Evolutionary conservation across 2,329 filamentous ascomycete species (phyloP).

Genomic region (Xylaria sp.): DNA sequence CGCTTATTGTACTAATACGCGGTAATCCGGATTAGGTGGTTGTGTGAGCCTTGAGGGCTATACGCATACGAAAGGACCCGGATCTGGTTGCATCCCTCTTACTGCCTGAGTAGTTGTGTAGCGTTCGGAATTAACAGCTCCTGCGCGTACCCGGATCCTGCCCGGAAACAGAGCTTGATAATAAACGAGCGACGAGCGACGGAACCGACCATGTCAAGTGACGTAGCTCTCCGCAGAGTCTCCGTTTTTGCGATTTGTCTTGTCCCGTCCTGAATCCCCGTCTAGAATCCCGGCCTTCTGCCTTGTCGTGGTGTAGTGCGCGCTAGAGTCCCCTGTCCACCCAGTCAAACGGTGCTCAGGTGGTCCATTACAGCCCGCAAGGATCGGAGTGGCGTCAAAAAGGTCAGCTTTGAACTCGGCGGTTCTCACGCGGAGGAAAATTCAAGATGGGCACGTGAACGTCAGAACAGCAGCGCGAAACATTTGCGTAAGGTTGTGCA

Average conservation of each 20-base stretch:
- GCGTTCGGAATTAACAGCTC: not conserved
- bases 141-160: not conserved
- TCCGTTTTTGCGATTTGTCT: not conserved
- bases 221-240: constrained; percentile 16
- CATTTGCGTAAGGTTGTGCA: no score
- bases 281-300: not conserved
- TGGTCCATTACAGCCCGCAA: constrained; percentile 4
- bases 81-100: not conserved
- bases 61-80: not conserved
- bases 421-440: constrained; percentile 5
- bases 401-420: constrained; percentile 10
- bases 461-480: not conserved
- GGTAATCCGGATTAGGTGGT: not conserved
- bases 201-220: constrained; percentile 23
- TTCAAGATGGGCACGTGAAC: not conserved
- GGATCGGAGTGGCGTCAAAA: not conserved
- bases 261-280: not conserved
- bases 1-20: not conserved
- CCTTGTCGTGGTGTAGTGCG: not conserved
- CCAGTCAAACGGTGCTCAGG: constrained; percentile 21
- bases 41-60: not conserved
- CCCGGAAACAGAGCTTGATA: not conserved
- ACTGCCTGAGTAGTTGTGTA: not conserved
- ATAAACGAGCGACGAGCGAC: not conserved
- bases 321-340: not conserved